phyloP scores from a whole-genome alignment of 495 filamentous ascomycete species.

The Monascus purpureus region DNA sequence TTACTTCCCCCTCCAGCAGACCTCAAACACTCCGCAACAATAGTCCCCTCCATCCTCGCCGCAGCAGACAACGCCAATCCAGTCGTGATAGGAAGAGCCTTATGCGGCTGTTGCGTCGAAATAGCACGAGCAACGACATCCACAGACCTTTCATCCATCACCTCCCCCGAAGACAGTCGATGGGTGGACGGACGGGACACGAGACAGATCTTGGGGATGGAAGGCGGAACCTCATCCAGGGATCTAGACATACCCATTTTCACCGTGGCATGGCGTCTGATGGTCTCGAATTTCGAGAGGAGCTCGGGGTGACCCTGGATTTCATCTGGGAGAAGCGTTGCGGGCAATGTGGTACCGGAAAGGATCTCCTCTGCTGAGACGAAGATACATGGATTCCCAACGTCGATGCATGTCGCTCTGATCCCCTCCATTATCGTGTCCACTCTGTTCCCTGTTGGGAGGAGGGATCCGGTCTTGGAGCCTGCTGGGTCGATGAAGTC shows the following conservation, averaged over 20 bases:
- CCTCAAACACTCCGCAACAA: slow-evolving; percentile 10
- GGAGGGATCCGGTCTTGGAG: slow-evolving; percentile 47
- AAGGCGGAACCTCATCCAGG: slow-evolving; percentile 16
- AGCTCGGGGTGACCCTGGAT: slow-evolving; percentile 34
- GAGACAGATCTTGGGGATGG: slow-evolving; percentile 53
- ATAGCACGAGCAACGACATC: slow-evolving; percentile 26
- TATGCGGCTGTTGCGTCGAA: slow-evolving; percentile 46
- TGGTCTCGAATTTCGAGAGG: slow-evolving; percentile 40
- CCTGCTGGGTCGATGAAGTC: slow-evolving; percentile 55
- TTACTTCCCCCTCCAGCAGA: slow-evolving; percentile 14
- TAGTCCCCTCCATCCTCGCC: slow-evolving; percentile 29
- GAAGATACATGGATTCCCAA: slow-evolving; percentile 55
- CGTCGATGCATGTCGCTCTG: slow-evolving; percentile 46
- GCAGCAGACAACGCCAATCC: slow-evolving; percentile 49
- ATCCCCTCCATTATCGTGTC: slow-evolving; percentile 38
- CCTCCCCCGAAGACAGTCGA: slow-evolving; percentile 13
- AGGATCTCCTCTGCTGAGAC: slow-evolving; percentile 27
- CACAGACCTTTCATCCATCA: slow-evolving; percentile 7
- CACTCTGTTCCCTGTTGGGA: slow-evolving; percentile 47
- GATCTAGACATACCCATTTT: slow-evolving; percentile 45
- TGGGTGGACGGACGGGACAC: slow-evolving; percentile 33
- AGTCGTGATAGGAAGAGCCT: slow-evolving; percentile 47
- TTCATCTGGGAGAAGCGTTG: slow-evolving; percentile 37
- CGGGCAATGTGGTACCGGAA: slow-evolving; percentile 9
- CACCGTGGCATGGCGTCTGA: slow-evolving; percentile 44